Percentiles rank a stretch among this genome's conserved stretches.
phyloP scores from a whole-genome alignment of 1,284 basidiomycete genomes.

The Chalciporus piperatoides region DNA sequence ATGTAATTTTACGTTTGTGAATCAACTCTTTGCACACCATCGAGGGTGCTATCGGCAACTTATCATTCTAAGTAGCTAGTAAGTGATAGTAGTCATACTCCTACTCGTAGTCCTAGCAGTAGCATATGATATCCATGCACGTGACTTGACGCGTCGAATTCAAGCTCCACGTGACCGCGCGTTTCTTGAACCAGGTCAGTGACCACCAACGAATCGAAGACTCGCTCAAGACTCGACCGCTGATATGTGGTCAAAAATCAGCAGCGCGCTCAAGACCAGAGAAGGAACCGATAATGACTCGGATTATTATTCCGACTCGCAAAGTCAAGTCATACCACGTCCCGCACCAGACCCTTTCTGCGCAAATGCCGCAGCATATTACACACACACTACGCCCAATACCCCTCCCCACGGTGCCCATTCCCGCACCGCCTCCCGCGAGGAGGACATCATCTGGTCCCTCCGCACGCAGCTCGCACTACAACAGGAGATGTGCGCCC shows the following conservation, averaged over 20 bases:
- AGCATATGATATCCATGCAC: conserved; percentile 24
- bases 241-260: conserved; percentile 62
- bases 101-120: no score
- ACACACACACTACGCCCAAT: conserved; percentile 63
- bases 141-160: conserved; percentile 31
- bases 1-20: neutral
- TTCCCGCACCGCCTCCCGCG: conserved; percentile 58
- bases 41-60: conserved; percentile 7
- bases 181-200: neutral
- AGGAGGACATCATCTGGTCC: conserved; percentile 64
- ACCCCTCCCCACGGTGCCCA: conserved; percentile 57
- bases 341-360: conserved; percentile 65
- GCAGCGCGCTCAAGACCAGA: conserved; percentile 47
- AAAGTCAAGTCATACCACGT: conserved; percentile 38
- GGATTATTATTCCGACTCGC: conserved; percentile 34
- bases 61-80: no score
- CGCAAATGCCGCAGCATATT: conserved; percentile 69
- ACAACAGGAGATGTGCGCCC: conserved; percentile 64
- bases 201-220: neutral
- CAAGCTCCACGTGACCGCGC: conserved; percentile 26
- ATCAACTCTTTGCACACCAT: no score
- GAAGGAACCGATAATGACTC: conserved; percentile 41
- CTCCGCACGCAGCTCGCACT: conserved; percentile 68
- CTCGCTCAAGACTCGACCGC: conserved; percentile 1
- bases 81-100: no score